A percentile compares a stretch with the other conserved stretches of the same genome.
phyloP scores from a whole-genome alignment of 2,329 filamentous ascomycete genomes.

The Colletotrichum somersetense region DNA sequence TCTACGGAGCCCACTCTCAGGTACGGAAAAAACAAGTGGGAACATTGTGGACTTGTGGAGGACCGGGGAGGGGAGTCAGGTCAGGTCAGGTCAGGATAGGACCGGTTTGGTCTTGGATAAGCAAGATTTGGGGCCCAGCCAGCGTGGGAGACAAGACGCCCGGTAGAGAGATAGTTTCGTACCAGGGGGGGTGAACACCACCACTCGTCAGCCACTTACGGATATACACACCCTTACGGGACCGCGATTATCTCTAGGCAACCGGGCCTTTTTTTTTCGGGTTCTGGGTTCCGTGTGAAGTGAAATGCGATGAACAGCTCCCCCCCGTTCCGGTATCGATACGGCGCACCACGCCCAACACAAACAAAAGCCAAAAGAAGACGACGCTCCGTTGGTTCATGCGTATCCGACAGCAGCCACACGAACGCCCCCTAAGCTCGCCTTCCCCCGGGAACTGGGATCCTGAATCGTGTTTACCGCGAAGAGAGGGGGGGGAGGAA shows the following conservation, averaged over 20 bases:
- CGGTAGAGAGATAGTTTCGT: too few relatives aligned
- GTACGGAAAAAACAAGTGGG: not conserved
- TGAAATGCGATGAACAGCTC: not conserved
- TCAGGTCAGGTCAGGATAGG: too few relatives aligned
- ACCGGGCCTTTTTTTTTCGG: not conserved
- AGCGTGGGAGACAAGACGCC: too few relatives aligned
- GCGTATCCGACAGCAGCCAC: slow-evolving; percentile 22
- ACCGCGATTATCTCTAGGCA: slow-evolving; percentile 19
- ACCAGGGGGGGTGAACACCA: too few relatives aligned
- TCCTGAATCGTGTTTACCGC: slow-evolving; percentile 34
- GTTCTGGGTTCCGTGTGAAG: not conserved
- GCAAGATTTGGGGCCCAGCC: not conserved
- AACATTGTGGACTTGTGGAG: slow-evolving; percentile 2
- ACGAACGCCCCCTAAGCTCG: not conserved
- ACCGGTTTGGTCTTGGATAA: not conserved
- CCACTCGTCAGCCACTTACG: too few relatives aligned
- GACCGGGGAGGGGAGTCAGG: not conserved
- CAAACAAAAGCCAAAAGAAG: not conserved
- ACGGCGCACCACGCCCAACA: not conserved
- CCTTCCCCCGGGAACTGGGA: not conserved
- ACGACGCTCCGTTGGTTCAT: slow-evolving; percentile 19
- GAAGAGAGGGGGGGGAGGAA: too few relatives aligned
- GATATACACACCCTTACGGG: not conserved
- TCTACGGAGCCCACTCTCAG: not conserved
- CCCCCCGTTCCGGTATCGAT: too few relatives aligned